Percentiles rank a stretch among this genome's conserved stretches.
Conservation (phyloP, 768 basidiomycete genomes). For the Tricholomella constricta region DNA sequence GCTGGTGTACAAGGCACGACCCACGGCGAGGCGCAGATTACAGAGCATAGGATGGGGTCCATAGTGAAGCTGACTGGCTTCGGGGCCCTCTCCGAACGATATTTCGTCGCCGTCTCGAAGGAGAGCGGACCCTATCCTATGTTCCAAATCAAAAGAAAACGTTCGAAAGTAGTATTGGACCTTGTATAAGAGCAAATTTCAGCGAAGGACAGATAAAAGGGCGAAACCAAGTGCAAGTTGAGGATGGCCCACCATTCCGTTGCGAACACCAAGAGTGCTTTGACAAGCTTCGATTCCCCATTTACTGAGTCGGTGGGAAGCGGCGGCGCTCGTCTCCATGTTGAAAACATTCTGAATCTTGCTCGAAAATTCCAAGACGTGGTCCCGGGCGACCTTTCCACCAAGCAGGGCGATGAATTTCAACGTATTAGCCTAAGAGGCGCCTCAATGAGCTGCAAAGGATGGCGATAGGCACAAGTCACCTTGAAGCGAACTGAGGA, state of each 20-base stretch:
- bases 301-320: slow-evolving; percentile 10
- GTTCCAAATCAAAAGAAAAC: slow-evolving; percentile 3
- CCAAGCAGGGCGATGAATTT: slow-evolving; percentile 12
- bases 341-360: slow-evolving; percentile 14
- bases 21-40: slow-evolving; percentile 24
- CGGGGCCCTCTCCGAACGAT: slow-evolving; percentile 18
- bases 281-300: slow-evolving; percentile 18
- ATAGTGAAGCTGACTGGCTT: slow-evolving; percentile 12
- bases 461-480: background rate
- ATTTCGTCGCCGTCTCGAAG: slow-evolving; percentile 22
- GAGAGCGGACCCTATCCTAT: slow-evolving; percentile 7
- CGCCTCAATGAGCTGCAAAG: background rate
- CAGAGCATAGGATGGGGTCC: slow-evolving; percentile 24
- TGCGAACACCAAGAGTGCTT: background rate
- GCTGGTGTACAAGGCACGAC: slow-evolving; percentile 19
- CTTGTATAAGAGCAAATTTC: background rate
- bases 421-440: slow-evolving; percentile 9
- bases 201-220: background rate
- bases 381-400: slow-evolving; percentile 4
- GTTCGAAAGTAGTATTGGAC: slow-evolving; percentile 14
- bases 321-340: slow-evolving; percentile 9
- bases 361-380: slow-evolving; percentile 4
- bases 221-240: background rate
- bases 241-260: slow-evolving; percentile 5
- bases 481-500: slow-evolving; percentile 14